Evolutionary conservation across 23 red algal genomes (phyloP), one percentile per base, ranked within the genome.

Genomic region (Gracilaria caudata): DNA sequence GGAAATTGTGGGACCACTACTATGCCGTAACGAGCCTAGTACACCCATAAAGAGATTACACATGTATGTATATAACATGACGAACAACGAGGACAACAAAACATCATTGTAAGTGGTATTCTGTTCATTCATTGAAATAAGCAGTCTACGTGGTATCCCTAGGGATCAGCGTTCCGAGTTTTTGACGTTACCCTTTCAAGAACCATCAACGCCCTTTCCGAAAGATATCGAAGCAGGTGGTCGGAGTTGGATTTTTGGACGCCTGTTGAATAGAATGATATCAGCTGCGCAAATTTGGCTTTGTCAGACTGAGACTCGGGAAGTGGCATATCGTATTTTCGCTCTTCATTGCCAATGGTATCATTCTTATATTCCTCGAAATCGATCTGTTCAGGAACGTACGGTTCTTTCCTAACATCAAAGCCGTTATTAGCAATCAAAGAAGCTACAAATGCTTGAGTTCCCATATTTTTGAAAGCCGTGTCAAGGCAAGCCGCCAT

Each of bases 401-500:
- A 84, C 3, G 35, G 13, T 24, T 65, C 63, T 68, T 41, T 34
- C 57, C 80, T 35, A 47, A 84, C 63, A 60, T 84, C 80, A 46
- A 84, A 54, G 7, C 80, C 80, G 7, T 51, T 34, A 21, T 44
- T 45, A 34, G 80, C 57, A 4, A 84, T 64, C 20, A 84, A 14
- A 24, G 80, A 84, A 17, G 80, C 80, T 46, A 84, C 20, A 45
- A 84, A 84, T 9, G 20, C n/a, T 39, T 84, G 80, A 16, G 56
- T 70, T 39, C 80, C 80, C n/a, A 84, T 36, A 64, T 84, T 84
- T 38, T 84, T 13, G 12, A 84, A 70, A 33, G 72, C 63, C 17
- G 80, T 84, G 24, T 64, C 63, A 23, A 84, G 80, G 80, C 80
- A 84, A n/a, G 80, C 80, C 7, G 80, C 80, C 23, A 84, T 36